phyloP scores from a whole-genome alignment of 2,329 filamentous ascomycete genomes.

The Talaromyces sp. region DNA sequence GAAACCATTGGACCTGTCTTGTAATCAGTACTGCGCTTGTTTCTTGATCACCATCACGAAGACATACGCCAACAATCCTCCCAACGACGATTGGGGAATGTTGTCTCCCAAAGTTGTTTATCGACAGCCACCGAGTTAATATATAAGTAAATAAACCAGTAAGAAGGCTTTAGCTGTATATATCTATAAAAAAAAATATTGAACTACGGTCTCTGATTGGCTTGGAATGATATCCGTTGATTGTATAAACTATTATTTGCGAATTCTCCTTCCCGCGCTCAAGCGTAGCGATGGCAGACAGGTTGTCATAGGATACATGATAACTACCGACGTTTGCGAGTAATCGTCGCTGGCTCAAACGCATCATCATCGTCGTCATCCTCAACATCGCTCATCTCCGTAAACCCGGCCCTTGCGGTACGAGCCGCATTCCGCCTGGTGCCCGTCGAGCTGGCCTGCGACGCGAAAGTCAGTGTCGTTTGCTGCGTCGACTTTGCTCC shows the following conservation, averaged over 20 bases:
- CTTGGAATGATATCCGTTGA: too few relatives aligned
- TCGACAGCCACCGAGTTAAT: not conserved
- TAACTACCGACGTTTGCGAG: constrained; percentile 15
- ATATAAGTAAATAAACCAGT: too few relatives aligned
- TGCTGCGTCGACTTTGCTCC: constrained; percentile 33
- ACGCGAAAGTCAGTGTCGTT: constrained; percentile 42
- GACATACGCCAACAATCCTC: not conserved
- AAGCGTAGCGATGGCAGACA: too few relatives aligned
- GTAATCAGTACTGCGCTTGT: not conserved
- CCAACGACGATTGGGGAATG: not conserved
- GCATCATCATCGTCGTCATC: constrained; percentile 45
- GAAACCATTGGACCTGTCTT: not conserved
- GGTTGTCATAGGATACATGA: too few relatives aligned
- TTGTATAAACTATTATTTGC: too few relatives aligned
- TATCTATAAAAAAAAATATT: too few relatives aligned
- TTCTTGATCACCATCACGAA: not conserved
- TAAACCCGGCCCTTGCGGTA: constrained; percentile 31
- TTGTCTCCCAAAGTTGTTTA: not conserved
- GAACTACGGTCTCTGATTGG: too few relatives aligned
- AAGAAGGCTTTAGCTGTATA: too few relatives aligned
- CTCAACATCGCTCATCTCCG: constrained; percentile 36
- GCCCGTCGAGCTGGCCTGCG: constrained; percentile 33
- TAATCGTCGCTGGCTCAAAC: constrained; percentile 40
- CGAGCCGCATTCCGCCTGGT: constrained; percentile 26
- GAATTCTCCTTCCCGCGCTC: too few relatives aligned